Conservation (phyloP, 1,284 basidiomycete species). For the Agroathelia rolfsii region DNA sequence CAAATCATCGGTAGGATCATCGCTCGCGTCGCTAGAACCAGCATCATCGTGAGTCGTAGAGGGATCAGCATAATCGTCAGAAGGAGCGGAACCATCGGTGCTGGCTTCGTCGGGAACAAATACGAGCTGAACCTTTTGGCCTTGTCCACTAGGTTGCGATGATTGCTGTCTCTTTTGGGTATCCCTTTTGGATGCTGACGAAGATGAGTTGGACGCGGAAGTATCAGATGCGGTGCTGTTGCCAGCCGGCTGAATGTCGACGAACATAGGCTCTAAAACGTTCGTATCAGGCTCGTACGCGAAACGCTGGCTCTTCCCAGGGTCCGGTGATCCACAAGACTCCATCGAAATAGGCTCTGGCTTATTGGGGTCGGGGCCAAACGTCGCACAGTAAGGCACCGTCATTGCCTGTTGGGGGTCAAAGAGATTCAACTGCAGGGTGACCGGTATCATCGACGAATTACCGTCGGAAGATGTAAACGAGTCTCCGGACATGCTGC, state of each 20-base stretch:
- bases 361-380: conserved; percentile 37
- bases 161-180: not conserved
- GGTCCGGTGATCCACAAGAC: conserved; percentile 25
- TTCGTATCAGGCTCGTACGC: conserved; percentile 38
- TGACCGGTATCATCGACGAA: conserved; percentile 24
- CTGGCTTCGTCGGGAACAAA: too few relatives aligned
- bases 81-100: not conserved
- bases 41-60: conserved; percentile 3
- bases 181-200: not conserved
- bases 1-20: conserved; percentile 2
- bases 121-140: not conserved
- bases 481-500: conserved; percentile 10
- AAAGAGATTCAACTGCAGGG: conserved; percentile 36
- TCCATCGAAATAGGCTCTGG: conserved; percentile 41
- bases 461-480: conserved; percentile 13
- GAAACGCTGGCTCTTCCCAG: conserved; percentile 48
- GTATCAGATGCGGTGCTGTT: conserved; percentile 10
- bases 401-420: conserved; percentile 26
- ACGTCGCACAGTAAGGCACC: conserved; percentile 49
- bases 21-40: conserved; percentile 4
- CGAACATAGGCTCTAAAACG: conserved; percentile 44
- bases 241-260: conserved; percentile 16
- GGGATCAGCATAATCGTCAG: not conserved
- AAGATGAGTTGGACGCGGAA: conserved; percentile 1
- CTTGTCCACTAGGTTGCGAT: not conserved